phyloP scores from a whole-genome alignment of 2,329 filamentous ascomycete species.

The Iodosphaeria phyllophila region DNA sequence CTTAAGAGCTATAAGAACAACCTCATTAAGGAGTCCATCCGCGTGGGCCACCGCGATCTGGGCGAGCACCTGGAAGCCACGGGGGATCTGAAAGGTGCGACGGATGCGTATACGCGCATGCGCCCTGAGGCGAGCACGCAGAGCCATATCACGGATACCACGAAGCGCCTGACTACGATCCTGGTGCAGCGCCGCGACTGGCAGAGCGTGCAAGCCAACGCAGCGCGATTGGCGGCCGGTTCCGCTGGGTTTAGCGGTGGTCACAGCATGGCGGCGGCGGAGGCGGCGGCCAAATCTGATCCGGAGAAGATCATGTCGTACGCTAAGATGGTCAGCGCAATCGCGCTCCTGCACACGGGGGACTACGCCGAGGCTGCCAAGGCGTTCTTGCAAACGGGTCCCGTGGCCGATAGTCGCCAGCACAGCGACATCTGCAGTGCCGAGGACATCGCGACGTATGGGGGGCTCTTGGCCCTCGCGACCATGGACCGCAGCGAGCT shows the following conservation, averaged over 20 bases:
- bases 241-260: too few relatives aligned
- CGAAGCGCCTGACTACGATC: constrained; percentile 59
- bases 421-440: constrained; percentile 58
- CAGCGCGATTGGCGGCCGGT: constrained; percentile 42
- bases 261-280: too few relatives aligned
- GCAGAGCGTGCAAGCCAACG: constrained; percentile 40
- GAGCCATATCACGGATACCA: constrained; percentile 69
- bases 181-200: constrained; percentile 64
- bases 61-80: constrained; percentile 66
- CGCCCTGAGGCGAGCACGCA: constrained; percentile 72
- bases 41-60: constrained; percentile 83
- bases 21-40: constrained; percentile 88
- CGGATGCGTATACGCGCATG: constrained; percentile 71
- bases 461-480: constrained; percentile 74
- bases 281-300: too few relatives aligned
- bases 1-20: constrained; percentile 93
- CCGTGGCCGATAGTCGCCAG: constrained; percentile 23
- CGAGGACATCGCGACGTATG: constrained; percentile 86
- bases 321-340: constrained; percentile 29
- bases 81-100: constrained; percentile 54
- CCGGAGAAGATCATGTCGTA: constrained; percentile 34
- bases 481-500: constrained; percentile 70
- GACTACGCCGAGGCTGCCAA: constrained; percentile 45
- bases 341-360: constrained; percentile 26
- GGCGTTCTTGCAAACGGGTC: constrained; percentile 48